phyloP scores from a whole-genome alignment of 1,284 basidiomycete genomes.

The Puccinia hordei region DNA sequence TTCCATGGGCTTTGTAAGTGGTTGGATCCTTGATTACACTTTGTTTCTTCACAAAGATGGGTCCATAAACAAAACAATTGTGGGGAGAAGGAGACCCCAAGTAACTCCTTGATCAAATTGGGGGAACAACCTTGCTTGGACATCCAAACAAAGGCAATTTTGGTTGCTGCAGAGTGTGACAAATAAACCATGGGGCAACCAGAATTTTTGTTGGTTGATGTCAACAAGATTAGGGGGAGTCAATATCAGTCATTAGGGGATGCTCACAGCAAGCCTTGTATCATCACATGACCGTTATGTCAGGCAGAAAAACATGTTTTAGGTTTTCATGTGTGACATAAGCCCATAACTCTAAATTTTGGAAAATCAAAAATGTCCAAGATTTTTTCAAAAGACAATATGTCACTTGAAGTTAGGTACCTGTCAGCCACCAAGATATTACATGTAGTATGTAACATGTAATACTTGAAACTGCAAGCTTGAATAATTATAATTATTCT shows the following conservation, averaged over 20 bases:
- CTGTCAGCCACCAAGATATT: too few relatives aligned
- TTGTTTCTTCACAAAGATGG: not conserved
- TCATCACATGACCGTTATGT: not conserved
- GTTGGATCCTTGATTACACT: not conserved
- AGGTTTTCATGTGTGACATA: not conserved
- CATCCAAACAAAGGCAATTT: not conserved
- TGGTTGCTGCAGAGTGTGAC: not conserved
- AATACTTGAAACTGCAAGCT: too few relatives aligned
- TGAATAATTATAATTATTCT: too few relatives aligned
- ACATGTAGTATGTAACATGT: too few relatives aligned
- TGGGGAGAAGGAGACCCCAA: not conserved
- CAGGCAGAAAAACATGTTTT: not conserved
- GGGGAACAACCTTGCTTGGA: not conserved
- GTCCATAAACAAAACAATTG: not conserved
- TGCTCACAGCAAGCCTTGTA: not conserved
- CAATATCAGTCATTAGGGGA: too few relatives aligned
- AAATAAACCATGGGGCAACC: not conserved
- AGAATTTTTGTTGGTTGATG: not conserved
- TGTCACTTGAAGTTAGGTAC: too few relatives aligned
- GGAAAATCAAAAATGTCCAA: not conserved
- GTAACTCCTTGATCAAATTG: not conserved
- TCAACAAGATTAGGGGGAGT: not conserved
- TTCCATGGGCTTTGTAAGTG: not conserved
- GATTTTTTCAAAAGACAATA: not conserved
- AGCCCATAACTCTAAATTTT: not conserved